Evolutionary conservation across 1,284 basidiomycete genomes (phyloP).

Genomic region (Trichosporon sp.): DNA sequence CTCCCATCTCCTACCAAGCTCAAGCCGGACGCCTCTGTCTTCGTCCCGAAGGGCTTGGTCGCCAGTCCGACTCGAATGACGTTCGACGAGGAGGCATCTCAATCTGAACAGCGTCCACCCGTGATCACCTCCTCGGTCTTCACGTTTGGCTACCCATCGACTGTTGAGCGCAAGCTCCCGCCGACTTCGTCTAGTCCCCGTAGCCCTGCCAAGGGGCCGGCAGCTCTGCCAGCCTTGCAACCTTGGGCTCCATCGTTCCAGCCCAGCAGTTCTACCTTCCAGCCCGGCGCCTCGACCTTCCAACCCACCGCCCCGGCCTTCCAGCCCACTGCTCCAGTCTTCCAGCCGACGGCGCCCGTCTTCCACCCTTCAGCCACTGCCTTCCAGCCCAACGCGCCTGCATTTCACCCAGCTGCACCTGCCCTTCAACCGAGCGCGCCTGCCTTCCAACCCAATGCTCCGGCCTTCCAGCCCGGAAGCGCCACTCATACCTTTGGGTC

Average conservation of each 20-base stretch:
- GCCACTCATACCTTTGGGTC: background rate
- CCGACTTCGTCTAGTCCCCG: background rate
- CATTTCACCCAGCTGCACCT: too few relatives aligned
- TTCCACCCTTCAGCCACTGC: constrained; percentile 1
- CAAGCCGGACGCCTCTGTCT: background rate
- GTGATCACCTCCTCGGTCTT: background rate
- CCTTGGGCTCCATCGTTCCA: background rate
- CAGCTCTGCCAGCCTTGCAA: background rate
- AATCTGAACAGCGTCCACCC: background rate
- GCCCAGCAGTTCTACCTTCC: background rate
- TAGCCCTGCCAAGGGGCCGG: background rate
- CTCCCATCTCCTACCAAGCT: background rate
- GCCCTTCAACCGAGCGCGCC: too few relatives aligned
- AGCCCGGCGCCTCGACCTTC: background rate
- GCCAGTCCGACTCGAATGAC: background rate
- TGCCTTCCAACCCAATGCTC: background rate
- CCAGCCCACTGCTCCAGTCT: background rate
- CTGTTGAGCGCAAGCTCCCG: background rate
- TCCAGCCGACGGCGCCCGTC: background rate
- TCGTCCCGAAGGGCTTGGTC: background rate
- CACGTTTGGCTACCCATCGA: background rate
- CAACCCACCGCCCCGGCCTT: background rate
- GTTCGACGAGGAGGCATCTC: background rate
- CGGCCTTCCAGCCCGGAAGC: background rate
- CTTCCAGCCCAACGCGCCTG: too few relatives aligned